Evolutionary conservation across 352 stramenopile species (phyloP), one percentile per base, ranked within the genome.

Genomic region (Globisporangium canariense): DNA sequence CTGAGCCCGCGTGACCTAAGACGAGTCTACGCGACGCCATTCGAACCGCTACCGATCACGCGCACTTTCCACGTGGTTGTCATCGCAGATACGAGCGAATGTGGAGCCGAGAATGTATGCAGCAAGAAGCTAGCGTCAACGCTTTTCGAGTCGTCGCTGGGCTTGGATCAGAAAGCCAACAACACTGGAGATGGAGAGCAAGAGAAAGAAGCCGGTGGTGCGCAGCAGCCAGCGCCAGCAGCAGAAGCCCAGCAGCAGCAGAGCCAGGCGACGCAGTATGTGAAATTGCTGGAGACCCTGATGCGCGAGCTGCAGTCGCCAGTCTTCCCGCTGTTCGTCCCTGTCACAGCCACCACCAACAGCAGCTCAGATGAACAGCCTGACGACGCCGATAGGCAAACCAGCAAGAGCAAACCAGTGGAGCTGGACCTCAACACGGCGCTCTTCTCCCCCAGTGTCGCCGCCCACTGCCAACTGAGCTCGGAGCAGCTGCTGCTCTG

Each of bases 251-350:
- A 25, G 4, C 25, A 45, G 14, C 58, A 45, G 20, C 58, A 63
- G 30, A 77, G 68, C 28, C 72, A 76, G 38, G 67, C 74, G 25
- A 65, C 58, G 4, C 69, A 75, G 43, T 91, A 88, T 55, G 68
- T 89, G n/a, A 64, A 72, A 2, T 45, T 90, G 11, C 73, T 83
- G 28, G 80, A 91, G 60, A 59, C 62, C 5, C 55, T 74, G 5
- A 65, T 78, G 41, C 71, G 60, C 6, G 83, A 90, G 51, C 65
- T 89, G 14, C 85, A 94, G 58, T 94, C 83, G 3, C 75, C 78
- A 34, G 16, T 10, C 1, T 80, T 90, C 30, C 83, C 85, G 3
- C 66, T 94, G 0, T 83, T 94, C 50, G 58, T 73, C 7, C 83
- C 81, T 28, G 20, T 58, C 0, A 0, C 13, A 5, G 22, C 6